phyloP scores from a whole-genome alignment of 495 filamentous ascomycete genomes.

The Halenospora varia region DNA sequence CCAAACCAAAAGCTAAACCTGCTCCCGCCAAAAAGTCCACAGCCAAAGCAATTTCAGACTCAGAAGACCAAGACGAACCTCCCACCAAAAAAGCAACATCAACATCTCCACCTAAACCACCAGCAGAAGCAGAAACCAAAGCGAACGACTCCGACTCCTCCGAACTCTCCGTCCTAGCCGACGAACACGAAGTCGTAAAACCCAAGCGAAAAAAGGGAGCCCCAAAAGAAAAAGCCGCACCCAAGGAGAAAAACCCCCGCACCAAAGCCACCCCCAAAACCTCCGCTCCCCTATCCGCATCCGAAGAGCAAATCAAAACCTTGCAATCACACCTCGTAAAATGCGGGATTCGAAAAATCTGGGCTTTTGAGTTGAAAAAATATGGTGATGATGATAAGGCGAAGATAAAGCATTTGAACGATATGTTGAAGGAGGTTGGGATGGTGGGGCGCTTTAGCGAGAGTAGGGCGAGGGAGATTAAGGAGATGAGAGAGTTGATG shows the following conservation, averaged over 20 bases:
- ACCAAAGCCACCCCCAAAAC: slow-evolving; percentile 18
- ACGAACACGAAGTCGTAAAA: slow-evolving; percentile 51
- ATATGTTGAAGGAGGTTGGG: slow-evolving; percentile 72
- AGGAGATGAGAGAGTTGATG: slow-evolving; percentile 74
- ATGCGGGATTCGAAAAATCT: slow-evolving; percentile 92
- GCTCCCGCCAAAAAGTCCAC: neutral
- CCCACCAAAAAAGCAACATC: neutral
- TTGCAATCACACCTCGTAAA: slow-evolving; percentile 84
- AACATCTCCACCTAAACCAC: slow-evolving; percentile 17
- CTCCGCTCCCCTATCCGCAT: slow-evolving; percentile 46
- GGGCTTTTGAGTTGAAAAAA: slow-evolving; percentile 78
- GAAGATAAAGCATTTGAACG: slow-evolving; percentile 79
- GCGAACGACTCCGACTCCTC: slow-evolving; percentile 69
- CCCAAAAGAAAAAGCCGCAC: slow-evolving; percentile 29
- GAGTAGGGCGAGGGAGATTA: slow-evolving; percentile 80
- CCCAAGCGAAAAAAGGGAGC: slow-evolving; percentile 28
- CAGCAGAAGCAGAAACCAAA: slow-evolving; percentile 21
- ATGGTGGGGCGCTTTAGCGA: slow-evolving; percentile 85
- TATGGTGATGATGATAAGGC: slow-evolving; percentile 61
- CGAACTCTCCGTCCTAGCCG: slow-evolving; percentile 73
- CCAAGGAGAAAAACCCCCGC: slow-evolving; percentile 24
- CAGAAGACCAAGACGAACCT: neutral
- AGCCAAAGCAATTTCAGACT: neutral
- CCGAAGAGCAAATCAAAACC: slow-evolving; percentile 82
- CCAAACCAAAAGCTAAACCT: neutral